These are phyloP conservation scores for Fraxinus greggii DNA, from an alignment of 305 asterid genomes.

Conservation along the genomic window DNA sequence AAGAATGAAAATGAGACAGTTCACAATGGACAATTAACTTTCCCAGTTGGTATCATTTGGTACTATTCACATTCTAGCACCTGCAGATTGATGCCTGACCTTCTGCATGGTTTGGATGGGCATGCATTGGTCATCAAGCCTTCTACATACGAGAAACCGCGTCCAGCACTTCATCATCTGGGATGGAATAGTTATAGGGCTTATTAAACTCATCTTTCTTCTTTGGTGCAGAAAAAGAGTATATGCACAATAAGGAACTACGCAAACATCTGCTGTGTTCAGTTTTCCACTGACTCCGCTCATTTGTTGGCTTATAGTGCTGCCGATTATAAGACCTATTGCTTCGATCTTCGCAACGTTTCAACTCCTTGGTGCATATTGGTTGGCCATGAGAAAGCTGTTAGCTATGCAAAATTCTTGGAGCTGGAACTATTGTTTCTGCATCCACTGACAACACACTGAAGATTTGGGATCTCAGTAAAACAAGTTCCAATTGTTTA, in stretches of 20 bases:
- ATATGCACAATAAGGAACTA: slow-evolving; percentile 76
- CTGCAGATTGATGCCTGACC: neutral
- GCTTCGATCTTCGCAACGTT: slow-evolving; percentile 81
- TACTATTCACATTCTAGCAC: neutral
- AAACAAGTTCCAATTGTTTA: slow-evolving; percentile 53
- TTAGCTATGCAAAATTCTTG: slow-evolving; percentile 79
- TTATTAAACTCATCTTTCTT: slow-evolving; percentile 19
- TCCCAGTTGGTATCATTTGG: neutral
- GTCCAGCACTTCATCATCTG: neutral
- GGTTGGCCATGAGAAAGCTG: slow-evolving; percentile 88
- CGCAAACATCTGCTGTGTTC: slow-evolving; percentile 85
- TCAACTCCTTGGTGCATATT: slow-evolving; percentile 78
- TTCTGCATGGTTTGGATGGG: neutral
- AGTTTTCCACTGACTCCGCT: slow-evolving; percentile 68
- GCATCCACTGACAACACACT: slow-evolving; percentile 94
- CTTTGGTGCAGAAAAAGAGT: slow-evolving; percentile 72
- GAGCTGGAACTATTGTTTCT: slow-evolving; percentile 70
- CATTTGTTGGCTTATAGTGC: slow-evolving; percentile 75
- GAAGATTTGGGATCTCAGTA: slow-evolving; percentile 87
- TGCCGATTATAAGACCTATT: slow-evolving; percentile 79
- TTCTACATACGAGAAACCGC: slow-evolving; percentile 1
- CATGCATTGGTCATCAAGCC: neutral
- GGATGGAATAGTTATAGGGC: neutral
- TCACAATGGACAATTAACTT: neutral
- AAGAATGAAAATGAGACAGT: neutral